phyloP scores from a whole-genome alignment of 257 asterid species.

The Paulownia fortunei region DNA sequence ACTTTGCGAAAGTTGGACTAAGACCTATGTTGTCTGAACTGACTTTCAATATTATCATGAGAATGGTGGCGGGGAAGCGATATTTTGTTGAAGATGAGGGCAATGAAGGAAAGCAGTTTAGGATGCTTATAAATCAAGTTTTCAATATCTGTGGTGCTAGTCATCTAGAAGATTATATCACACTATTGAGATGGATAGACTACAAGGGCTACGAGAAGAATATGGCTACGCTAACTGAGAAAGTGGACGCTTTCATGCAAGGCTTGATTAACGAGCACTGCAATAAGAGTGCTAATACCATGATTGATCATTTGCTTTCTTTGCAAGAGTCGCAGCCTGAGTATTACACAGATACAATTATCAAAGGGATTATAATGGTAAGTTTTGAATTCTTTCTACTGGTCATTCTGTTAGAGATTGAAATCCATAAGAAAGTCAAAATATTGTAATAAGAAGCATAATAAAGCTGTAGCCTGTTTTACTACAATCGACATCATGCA shows the following conservation, averaged over 20 bases:
- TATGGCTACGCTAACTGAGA: constrained; percentile 25
- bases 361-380: constrained; percentile 59
- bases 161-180: constrained; percentile 49
- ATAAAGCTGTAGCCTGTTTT: no score
- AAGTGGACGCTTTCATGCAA: constrained; percentile 54
- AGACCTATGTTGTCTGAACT: constrained; percentile 39
- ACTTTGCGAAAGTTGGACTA: constrained; percentile 42
- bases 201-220: constrained; percentile 46
- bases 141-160: constrained; percentile 27
- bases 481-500: no score
- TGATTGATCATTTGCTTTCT: constrained; percentile 65
- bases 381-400: background rate
- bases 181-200: constrained; percentile 54
- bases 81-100: constrained; percentile 51
- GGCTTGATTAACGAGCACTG: constrained; percentile 54
- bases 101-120: constrained; percentile 40
- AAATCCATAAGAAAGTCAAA: no score
- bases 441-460: no score
- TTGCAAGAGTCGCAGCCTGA: constrained; percentile 63
- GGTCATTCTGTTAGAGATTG: no score
- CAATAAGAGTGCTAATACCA: constrained; percentile 31
- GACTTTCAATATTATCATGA: constrained; percentile 57
- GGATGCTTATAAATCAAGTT: constrained; percentile 39
- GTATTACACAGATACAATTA: constrained; percentile 53
- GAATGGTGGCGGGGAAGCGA: constrained; percentile 71